phyloP scores from a whole-genome alignment of 805 yeast genomes.

The Saturnispora gosingensis region DNA sequence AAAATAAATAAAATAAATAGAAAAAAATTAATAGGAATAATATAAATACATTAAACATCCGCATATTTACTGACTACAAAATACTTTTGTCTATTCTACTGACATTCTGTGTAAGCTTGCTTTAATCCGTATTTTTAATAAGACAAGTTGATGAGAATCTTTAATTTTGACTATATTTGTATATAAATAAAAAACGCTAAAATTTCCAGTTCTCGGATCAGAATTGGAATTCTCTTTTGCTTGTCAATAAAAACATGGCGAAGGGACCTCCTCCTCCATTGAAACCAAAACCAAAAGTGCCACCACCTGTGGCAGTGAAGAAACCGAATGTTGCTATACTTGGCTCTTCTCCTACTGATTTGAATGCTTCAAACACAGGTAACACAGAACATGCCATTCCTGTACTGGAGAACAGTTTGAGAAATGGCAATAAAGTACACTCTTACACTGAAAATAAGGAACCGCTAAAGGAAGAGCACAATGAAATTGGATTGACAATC shows the following conservation, averaged over 20 bases:
- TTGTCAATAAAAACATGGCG: constrained; percentile 6
- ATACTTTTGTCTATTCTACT: too few species aligned
- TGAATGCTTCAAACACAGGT: background rate
- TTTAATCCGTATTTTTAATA: background rate
- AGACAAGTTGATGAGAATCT: background rate
- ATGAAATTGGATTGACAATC: constrained; percentile 3
- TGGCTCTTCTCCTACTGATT: background rate
- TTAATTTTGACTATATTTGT: background rate
- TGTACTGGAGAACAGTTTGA: constrained; percentile 12
- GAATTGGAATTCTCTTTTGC: background rate
- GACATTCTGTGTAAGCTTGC: too few species aligned
- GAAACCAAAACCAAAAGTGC: constrained; percentile 27
- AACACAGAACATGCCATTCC: constrained; percentile 8
- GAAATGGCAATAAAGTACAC: constrained; percentile 10
- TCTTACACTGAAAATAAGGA: background rate
- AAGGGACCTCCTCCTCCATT: constrained; percentile 24
- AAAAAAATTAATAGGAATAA: background rate
- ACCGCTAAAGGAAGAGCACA: background rate
- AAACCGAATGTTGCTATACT: constrained; percentile 15
- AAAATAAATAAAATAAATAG: constrained; percentile 17
- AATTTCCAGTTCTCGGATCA: background rate
- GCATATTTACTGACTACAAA: background rate
- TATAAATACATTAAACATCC: background rate
- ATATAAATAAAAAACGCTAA: background rate
- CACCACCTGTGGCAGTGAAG: constrained; percentile 21